Percentiles rank a stretch among this genome's conserved stretches.
phyloP scores from a whole-genome alignment of 1,139 yeast species.

The Saccharomyces hybrid region DNA sequence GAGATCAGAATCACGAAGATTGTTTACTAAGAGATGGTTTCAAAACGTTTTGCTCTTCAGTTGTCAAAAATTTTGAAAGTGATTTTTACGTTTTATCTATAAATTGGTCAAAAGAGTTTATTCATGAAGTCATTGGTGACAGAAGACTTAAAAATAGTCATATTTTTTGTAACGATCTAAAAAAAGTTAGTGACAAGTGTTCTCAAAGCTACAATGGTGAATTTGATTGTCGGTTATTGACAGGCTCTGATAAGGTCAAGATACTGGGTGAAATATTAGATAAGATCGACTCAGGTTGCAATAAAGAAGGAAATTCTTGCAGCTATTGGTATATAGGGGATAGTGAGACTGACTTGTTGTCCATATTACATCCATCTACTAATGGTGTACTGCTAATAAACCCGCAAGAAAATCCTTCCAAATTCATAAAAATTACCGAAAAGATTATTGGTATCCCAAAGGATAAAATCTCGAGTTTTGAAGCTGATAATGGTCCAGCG shows the following conservation, averaged over 20 bases:
- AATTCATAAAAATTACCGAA: conserved; percentile 14
- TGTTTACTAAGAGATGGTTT: conserved; percentile 14
- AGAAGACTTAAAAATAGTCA: conserved; percentile 4
- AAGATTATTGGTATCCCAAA: conserved; percentile 13
- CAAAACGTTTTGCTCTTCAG: conserved; percentile 6
- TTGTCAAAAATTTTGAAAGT: not conserved
- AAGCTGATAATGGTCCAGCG: not conserved
- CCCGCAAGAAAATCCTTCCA: conserved; percentile 24
- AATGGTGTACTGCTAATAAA: conserved; percentile 24
- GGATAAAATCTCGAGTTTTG: conserved; percentile 5
- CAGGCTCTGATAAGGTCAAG: conserved; percentile 27
- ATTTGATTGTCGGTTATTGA: conserved; percentile 20
- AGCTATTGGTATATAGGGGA: conserved; percentile 29
- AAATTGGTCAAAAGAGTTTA: conserved; percentile 30
- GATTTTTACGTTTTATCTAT: conserved; percentile 23
- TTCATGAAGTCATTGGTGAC: conserved; percentile 13
- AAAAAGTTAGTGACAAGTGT: conserved; percentile 6
- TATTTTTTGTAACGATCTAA: conserved; percentile 23
- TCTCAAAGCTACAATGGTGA: conserved; percentile 18
- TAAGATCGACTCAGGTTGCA: not conserved
- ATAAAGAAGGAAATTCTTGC: not conserved
- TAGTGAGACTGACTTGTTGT: conserved; percentile 28
- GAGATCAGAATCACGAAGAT: not conserved
- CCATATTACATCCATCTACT: conserved; percentile 23
- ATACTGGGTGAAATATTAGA: conserved; percentile 9